Base-by-base conservation (phyloP, 2,329 filamentous ascomycete species). In the Leptographium procerum region DNA sequence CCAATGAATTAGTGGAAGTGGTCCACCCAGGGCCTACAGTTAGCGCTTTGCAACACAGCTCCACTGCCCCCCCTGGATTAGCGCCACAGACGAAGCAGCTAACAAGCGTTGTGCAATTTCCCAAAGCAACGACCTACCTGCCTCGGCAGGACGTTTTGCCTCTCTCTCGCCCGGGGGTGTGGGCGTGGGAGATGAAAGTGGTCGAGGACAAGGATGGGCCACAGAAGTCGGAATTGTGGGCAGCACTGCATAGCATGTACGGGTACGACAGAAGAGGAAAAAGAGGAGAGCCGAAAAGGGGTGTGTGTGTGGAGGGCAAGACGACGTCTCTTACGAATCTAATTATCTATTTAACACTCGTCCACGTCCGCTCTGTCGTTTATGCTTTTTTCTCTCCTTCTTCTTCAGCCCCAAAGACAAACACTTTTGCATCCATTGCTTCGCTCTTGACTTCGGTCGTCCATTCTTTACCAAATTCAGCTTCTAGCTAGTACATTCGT, bases 371-470 rank as follows among this genome's bases (percentile, higher is more conserved):
- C 61, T 60, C 59, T 55, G 57, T 52, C 52, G 40, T 57, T 57
- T 64, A 57, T 60, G 59, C 52, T 62, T 64, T 62, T 58, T 60
- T 52, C 48, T 59, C 61, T 62, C 58, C 63, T 65, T 68, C 61
- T 66, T 70, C 69, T 57, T 63, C 69, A 71, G 69, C 70, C 67
- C 63, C 60, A 66, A 66, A 69, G 65, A 66, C 67, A 69, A 66
- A 63, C 26, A 48, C 62, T 66, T 59, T 62, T 64, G 65, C 64
- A 63, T 62, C 63, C 54, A 62, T 63, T 66, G 62, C 67, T 68
- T 65, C 66, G 50, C 56, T 45, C 36, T 67, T 72, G 70, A 72
- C 70, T 71, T 72, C 70, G 70, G 70, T 72, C 70, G 70, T 72
- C 70, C 70, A 72, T 60, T 72, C 70, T 70, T 72, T 72, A 45